Percentiles rank a stretch among this genome's conserved stretches.
Conservation (phyloP, 768 basidiomycete genomes). For the Neoboletus subvelutipes region DNA sequence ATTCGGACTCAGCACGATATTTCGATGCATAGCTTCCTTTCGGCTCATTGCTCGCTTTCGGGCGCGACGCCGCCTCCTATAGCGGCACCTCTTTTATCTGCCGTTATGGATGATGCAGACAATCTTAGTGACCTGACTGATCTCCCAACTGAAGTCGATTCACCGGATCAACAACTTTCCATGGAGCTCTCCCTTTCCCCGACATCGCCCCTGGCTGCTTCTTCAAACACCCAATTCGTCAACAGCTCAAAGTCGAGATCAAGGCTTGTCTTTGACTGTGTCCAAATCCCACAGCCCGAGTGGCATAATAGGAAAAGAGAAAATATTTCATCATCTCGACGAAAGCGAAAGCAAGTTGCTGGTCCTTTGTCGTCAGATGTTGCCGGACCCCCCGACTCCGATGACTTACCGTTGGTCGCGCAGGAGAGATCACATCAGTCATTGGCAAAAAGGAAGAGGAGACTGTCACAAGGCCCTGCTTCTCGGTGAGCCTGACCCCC, state of each 20-base stretch:
- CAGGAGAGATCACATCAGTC: constrained; percentile 2
- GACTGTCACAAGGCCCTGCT: constrained; percentile 22
- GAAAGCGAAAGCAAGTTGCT: constrained; percentile 15
- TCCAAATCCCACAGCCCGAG: constrained; percentile 18
- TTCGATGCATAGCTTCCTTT: no score
- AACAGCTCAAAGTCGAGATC: constrained; percentile 1
- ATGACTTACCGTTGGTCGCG: not conserved
- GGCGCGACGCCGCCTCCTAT: not conserved
- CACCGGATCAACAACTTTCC: not conserved
- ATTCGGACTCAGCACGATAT: not conserved
- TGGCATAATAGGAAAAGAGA: constrained; percentile 10
- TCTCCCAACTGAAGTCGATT: constrained; percentile 24
- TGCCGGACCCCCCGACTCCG: not conserved
- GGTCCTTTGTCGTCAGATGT: not conserved
- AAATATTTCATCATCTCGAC: not conserved
- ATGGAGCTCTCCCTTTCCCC: not conserved
- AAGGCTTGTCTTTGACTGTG: constrained; percentile 25
- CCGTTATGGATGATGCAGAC: constrained; percentile 10
- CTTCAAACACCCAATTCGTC: not conserved
- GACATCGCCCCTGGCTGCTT: not conserved
- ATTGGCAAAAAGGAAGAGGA: constrained; percentile 19
- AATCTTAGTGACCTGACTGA: constrained; percentile 32
- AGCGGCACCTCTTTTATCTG: not conserved
- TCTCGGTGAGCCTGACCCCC: constrained; percentile 32
- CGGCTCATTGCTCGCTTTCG: not conserved